Evolutionary conservation across 192 early-diverging fungal genomes (phyloP).

Genomic region (Geosiphon pyriformis): DNA sequence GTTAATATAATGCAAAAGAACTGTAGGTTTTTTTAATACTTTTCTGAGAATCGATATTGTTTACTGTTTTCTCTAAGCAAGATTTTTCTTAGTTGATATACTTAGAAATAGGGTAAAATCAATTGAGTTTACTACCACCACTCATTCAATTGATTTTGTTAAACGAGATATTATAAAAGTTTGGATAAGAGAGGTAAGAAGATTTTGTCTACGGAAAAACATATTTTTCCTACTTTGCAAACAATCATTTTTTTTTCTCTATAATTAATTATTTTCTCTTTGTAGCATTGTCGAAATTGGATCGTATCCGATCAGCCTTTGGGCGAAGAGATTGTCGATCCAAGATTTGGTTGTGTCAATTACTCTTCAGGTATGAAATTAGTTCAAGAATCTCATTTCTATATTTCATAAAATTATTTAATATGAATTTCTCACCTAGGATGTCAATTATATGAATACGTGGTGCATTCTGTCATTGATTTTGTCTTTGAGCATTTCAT

Average conservation of each 20-base stretch:
- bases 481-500: not conserved
- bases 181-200: constrained; percentile 23
- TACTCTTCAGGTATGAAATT: constrained; percentile 13
- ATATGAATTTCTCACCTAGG: not conserved
- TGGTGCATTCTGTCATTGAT: not conserved
- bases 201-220: not conserved
- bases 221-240: not conserved
- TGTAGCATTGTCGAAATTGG: constrained; percentile 26
- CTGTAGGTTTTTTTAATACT: constrained; percentile 2
- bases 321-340: constrained; percentile 7
- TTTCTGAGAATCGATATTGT: not conserved
- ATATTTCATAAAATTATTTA: not conserved
- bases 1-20: constrained; percentile 10
- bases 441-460: not conserved
- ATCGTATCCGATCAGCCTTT: constrained; percentile 4
- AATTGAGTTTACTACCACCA: constrained; percentile 15
- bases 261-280: no score
- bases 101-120: constrained; percentile 17
- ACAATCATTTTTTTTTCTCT: not conserved
- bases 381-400: not conserved
- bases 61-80: not conserved
- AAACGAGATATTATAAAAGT: not conserved
- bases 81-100: not conserved
- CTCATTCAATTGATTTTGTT: constrained; percentile 23
- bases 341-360: constrained; percentile 17